A percentile compares a stretch with the other conserved stretches of the same genome.
These are phyloP conservation scores for Barnettozyma hawaiiensis DNA, from an alignment of 1,139 yeast species.

Conservation along the genomic window DNA sequence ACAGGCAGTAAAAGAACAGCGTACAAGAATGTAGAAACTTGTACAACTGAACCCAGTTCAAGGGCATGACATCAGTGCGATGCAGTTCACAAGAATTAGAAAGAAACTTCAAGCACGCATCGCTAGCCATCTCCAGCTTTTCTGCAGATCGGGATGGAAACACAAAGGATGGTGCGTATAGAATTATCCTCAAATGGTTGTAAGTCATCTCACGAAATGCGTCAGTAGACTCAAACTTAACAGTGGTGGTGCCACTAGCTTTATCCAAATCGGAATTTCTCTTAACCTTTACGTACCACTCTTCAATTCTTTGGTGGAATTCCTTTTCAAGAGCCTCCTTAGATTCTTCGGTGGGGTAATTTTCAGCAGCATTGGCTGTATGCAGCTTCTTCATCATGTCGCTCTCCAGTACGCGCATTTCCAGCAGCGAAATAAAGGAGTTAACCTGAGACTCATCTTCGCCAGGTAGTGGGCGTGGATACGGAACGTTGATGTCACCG, in stretches of 20 bases:
- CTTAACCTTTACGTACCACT: conserved; percentile 34
- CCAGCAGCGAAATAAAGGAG: conserved; percentile 36
- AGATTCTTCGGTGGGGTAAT: conserved; percentile 26
- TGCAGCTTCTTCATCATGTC: conserved; percentile 38
- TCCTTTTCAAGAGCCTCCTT: conserved; percentile 28
- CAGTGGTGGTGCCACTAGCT: conserved; percentile 30
- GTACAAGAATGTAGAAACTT: conserved; percentile 41
- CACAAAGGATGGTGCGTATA: conserved; percentile 44
- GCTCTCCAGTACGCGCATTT: conserved; percentile 40
- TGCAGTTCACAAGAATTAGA: conserved; percentile 39
- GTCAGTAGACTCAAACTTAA: conserved; percentile 9
- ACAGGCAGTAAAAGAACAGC: conserved; percentile 39
- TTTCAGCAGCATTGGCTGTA: conserved; percentile 33
- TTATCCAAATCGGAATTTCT: conserved; percentile 20
- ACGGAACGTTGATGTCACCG: conserved; percentile 40
- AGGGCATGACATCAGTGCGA: conserved; percentile 37
- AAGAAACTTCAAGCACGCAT: conserved; percentile 36
- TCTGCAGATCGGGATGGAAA: conserved; percentile 39
- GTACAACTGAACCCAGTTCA: conserved; percentile 45
- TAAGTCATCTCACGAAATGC: conserved; percentile 37
- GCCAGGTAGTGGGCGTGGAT: conserved; percentile 34
- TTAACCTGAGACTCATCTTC: conserved; percentile 37
- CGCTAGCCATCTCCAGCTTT: conserved; percentile 35
- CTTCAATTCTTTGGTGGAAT: conserved; percentile 38
- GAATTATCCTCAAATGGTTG: conserved; percentile 37